A percentile compares a stretch with the other conserved stretches of the same genome.
These are phyloP conservation scores for Lentinula raphanica DNA, from an alignment of 768 basidiomycete genomes.

Conservation along the genomic window DNA sequence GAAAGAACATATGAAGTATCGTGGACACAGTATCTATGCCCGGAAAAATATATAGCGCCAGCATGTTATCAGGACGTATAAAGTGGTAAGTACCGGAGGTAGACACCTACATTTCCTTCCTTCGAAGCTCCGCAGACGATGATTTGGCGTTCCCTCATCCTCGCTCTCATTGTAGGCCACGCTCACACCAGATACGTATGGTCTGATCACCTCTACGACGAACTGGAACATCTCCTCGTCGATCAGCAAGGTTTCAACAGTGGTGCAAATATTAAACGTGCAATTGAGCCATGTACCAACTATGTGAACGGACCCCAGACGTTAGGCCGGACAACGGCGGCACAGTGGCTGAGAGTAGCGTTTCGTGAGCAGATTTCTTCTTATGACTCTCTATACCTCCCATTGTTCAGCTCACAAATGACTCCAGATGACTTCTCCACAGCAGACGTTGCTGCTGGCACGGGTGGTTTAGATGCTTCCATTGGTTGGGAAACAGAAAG, in stretches of 20 bases:
- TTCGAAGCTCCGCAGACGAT: neutral
- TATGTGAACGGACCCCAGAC: slow-evolving; percentile 14
- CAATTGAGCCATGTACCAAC: slow-evolving; percentile 14
- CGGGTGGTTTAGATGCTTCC: slow-evolving; percentile 19
- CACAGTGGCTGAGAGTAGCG: slow-evolving; percentile 14
- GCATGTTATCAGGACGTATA: too few relatives aligned
- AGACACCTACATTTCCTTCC: too few relatives aligned
- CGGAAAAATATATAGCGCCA: too few relatives aligned
- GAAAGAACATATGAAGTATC: too few relatives aligned
- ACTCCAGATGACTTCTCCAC: slow-evolving; percentile 18
- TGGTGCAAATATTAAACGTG: slow-evolving; percentile 9
- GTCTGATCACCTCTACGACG: slow-evolving; percentile 6
- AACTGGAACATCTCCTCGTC: slow-evolving; percentile 16
- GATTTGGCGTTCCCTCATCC: neutral
- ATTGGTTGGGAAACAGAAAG: slow-evolving; percentile 19
- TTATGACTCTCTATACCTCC: neutral
- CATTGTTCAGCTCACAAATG: neutral
- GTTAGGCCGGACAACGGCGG: slow-evolving; percentile 12
- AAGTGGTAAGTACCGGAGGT: too few relatives aligned
- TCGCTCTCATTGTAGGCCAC: neutral
- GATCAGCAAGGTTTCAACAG: slow-evolving; percentile 15
- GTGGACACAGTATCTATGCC: too few relatives aligned
- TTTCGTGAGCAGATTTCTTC: too few relatives aligned
- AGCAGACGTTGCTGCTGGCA: slow-evolving; percentile 15
- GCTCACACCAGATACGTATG: neutral